A percentile compares a stretch with the other conserved stretches of the same genome.
phyloP scores from a whole-genome alignment of 1,284 basidiomycete genomes.

The Ustilago vetiveriae region DNA sequence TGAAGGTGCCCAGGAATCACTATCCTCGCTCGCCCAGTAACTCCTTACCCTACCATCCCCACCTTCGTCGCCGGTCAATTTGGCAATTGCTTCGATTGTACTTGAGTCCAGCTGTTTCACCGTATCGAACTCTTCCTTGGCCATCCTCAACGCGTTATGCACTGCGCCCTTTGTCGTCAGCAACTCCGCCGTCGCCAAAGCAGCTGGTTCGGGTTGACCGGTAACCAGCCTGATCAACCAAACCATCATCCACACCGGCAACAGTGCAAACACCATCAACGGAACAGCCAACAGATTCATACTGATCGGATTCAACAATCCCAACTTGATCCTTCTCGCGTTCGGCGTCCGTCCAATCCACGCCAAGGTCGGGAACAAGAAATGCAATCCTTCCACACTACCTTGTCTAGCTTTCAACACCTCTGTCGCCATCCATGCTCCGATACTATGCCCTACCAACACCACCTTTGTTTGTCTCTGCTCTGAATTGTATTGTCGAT shows the following conservation, averaged over 20 bases:
- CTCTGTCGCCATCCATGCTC: conserved; percentile 50
- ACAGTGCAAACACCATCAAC: conserved; percentile 41
- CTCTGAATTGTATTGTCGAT: conserved; percentile 18
- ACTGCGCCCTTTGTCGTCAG: conserved; percentile 43
- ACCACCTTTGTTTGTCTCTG: conserved; percentile 31
- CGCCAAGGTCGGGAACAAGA: conserved; percentile 54
- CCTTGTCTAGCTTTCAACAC: conserved; percentile 32
- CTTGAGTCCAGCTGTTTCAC: conserved; percentile 22
- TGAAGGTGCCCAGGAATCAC: conserved; percentile 41
- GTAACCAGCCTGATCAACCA: conserved; percentile 33
- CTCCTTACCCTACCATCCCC: conserved; percentile 7
- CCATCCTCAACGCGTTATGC: conserved; percentile 48
- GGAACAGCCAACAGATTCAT: conserved; percentile 28
- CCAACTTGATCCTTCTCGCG: conserved; percentile 26
- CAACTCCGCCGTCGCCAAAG: conserved; percentile 43
- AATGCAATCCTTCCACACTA: conserved; percentile 43
- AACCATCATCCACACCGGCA: conserved; percentile 39
- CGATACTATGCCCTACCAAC: conserved; percentile 52
- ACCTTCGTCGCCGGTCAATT: conserved; percentile 11
- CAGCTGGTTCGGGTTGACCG: conserved; percentile 19
- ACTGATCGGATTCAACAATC: conserved; percentile 23
- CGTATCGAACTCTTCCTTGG: conserved; percentile 46
- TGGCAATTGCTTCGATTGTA: conserved; percentile 11
- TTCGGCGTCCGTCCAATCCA: conserved; percentile 55
- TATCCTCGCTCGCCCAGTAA: conserved; percentile 28